Base-by-base conservation (phyloP, 2,329 filamentous ascomycete species). In the Neonectria ditissima region DNA sequence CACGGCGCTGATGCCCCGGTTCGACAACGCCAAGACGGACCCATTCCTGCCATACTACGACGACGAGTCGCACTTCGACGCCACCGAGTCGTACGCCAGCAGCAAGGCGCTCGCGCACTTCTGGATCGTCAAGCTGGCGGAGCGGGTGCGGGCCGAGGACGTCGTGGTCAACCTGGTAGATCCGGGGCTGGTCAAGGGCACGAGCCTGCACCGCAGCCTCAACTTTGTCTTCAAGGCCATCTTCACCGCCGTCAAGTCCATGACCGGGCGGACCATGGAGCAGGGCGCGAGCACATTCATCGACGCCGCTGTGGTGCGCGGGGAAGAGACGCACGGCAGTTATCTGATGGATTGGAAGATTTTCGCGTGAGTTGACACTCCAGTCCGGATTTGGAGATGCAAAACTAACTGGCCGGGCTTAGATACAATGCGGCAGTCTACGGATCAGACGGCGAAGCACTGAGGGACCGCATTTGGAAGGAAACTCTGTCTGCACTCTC, bases 141-240 rank as follows among this genome's bases (percentile, higher is more conserved):
- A 81, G 16, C 74, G 75, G 20, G 75, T 83, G 0, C 74, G 73
- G 1, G 65, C 79, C 0, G 76, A 82, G 2, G 78, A 83, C 37
- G 78, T 83, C 0, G 64, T 82, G 8, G 73, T 86, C 43, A 86
- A 85, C 55, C 63, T 83, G 1, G 81, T 80, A 1, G 82, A 84
- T 20, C 84, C 84, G 1, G 84, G 81, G 0, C 74, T 78, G 47
- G 75, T 79, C 8, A 78, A 75, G 37, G 82, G 80, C 3, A 86
- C 85, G 0, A 68, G 73, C 0, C 73, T 87, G 3, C 65, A 69
- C 16, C 77, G 80, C 1, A 77, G 81, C 2, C 62, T 70, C 1
- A 61, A 62, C 10, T 57, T 71, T 1, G 4, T 76, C 0, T 6
- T 72, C 1, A 64, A 53, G 5, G 44, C 71, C 1, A 13, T 75